phyloP scores from a whole-genome alignment of 306 rosid genomes.

The Morella rubra region DNA sequence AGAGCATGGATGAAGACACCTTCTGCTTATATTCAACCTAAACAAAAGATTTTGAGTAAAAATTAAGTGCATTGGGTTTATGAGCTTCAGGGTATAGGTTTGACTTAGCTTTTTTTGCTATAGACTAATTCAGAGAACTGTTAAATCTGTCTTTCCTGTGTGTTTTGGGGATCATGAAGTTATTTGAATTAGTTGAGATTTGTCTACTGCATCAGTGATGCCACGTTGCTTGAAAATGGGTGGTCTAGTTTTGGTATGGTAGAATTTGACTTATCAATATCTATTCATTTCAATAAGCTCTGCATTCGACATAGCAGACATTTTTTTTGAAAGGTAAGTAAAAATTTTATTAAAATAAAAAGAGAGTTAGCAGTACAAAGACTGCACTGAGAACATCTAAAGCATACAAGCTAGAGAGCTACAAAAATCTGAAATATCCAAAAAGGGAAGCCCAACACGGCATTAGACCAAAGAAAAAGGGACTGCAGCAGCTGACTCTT shows the following conservation, averaged over 20 bases:
- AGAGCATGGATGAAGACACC: not conserved
- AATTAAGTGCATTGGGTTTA: not conserved
- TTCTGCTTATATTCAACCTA: not conserved
- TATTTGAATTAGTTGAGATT: not conserved
- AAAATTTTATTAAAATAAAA: no score
- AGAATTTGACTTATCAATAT: not conserved
- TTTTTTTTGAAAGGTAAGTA: no score
- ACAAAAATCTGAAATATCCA: no score
- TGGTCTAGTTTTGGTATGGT: not conserved
- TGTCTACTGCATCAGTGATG: not conserved
- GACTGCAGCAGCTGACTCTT: no score
- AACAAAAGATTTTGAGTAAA: not conserved
- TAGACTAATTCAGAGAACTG: not conserved
- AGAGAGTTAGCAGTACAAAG: no score
- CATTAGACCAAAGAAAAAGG: no score
- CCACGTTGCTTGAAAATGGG: not conserved
- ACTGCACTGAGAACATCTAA: no score
- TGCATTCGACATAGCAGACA: conserved; percentile 1
- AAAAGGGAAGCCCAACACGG: no score
- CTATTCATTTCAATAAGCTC: conserved; percentile 8
- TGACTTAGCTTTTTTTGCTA: not conserved
- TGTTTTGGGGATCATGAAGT: not conserved
- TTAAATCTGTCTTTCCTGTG: not conserved
- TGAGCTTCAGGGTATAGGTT: not conserved
- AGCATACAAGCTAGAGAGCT: no score